A percentile compares a stretch with the other conserved stretches of the same genome.
Evolutionary conservation across 2,329 filamentous ascomycete species (phyloP).

Genomic region (Talaromyces marneffei): DNA sequence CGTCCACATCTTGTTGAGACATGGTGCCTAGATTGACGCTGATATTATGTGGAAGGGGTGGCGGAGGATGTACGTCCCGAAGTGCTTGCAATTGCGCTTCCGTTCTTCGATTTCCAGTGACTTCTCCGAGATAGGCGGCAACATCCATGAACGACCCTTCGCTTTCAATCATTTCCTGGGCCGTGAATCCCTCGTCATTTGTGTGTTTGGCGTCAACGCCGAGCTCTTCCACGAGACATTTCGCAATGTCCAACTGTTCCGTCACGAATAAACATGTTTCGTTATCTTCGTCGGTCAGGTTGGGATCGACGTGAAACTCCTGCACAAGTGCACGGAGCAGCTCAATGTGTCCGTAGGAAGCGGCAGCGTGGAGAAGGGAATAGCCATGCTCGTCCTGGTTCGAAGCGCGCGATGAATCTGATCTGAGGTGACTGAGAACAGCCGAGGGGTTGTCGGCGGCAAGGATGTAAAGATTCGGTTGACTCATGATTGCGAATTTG

Average conservation of each 20-base stretch:
- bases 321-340: constrained; percentile 69
- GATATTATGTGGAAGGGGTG: constrained; percentile 68
- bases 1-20: constrained; percentile 51
- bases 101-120: constrained; percentile 25
- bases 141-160: constrained; percentile 76
- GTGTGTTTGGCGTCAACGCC: constrained; percentile 59
- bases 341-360: constrained; percentile 82
- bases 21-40: constrained; percentile 72
- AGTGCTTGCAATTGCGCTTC: constrained; percentile 23
- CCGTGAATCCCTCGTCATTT: constrained; percentile 72
- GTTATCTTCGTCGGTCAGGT: constrained; percentile 81
- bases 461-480: constrained; percentile 62
- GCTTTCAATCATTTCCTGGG: constrained; percentile 69
- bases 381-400: constrained; percentile 88
- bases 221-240: constrained; percentile 75
- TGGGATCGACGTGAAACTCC: constrained; percentile 71
- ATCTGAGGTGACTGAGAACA: constrained; percentile 67
- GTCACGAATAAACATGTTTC: constrained; percentile 95
- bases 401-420: constrained; percentile 69
- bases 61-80: constrained; percentile 44
- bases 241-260: constrained; percentile 73
- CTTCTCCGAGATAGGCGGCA: constrained; percentile 60
- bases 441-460: constrained; percentile 74
- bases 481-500: constrained; percentile 26
- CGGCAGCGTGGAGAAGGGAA: constrained; percentile 85